A percentile compares a stretch with the other conserved stretches of the same genome.
Evolutionary conservation across 768 basidiomycete species (phyloP).

Genomic region (Arthromyces matolae): DNA sequence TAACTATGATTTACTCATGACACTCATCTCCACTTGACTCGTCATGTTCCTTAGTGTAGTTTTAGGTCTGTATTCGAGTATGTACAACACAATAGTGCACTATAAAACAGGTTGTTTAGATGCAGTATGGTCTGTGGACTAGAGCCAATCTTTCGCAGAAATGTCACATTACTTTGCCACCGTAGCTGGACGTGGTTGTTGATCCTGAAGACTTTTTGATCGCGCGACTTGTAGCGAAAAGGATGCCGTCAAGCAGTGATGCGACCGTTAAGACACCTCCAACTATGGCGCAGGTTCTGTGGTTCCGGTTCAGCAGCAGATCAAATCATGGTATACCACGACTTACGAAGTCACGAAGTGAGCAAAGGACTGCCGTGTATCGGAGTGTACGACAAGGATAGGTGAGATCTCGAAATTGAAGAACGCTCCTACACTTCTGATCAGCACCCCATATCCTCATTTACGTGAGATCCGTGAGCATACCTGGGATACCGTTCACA

Average conservation of each 20-base stretch:
- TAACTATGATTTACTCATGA: background rate
- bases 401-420: conserved; percentile 98
- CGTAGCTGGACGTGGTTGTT: conserved; percentile 29
- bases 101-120: conserved; percentile 8
- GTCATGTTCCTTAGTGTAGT: background rate
- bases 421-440: conserved; percentile 68
- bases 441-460: no score
- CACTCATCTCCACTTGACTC: background rate
- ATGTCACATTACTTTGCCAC: conserved; percentile 42
- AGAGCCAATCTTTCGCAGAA: conserved; percentile 8
- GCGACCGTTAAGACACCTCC: conserved; percentile 97
- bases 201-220: conserved; percentile 57
- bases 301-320: background rate
- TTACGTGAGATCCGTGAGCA: background rate
- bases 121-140: conserved; percentile 11
- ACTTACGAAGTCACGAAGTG: conserved; percentile 97
- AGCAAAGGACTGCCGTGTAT: conserved; percentile 91
- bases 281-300: conserved; percentile 93
- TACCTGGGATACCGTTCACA: conserved; percentile 64
- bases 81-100: conserved; percentile 11
- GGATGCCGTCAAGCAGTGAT: conserved; percentile 77
- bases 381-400: conserved; percentile 88
- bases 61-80: conserved; percentile 6
- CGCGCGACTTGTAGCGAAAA: conserved; percentile 77
- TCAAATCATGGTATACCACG: background rate